phyloP scores from a whole-genome alignment of 495 filamentous ascomycete species.

The Aspergillus avenaceus region DNA sequence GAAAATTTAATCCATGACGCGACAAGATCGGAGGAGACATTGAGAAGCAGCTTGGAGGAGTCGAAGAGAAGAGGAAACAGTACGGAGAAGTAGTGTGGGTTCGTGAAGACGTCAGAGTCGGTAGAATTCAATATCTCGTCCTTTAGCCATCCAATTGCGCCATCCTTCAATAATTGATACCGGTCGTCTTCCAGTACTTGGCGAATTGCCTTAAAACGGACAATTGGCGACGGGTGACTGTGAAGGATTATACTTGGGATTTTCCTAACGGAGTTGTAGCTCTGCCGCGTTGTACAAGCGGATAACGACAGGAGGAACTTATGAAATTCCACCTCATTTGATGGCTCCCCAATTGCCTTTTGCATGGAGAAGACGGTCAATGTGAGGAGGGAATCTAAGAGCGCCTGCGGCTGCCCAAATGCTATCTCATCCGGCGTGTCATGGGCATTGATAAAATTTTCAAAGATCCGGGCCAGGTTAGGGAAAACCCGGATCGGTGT shows the following conservation, averaged over 20 bases:
- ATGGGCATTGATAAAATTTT: constrained; percentile 54
- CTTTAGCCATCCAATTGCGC: constrained; percentile 82
- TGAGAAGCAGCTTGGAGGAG: constrained; percentile 16
- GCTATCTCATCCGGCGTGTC: constrained; percentile 34
- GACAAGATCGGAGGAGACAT: constrained; percentile 27
- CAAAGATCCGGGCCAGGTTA: constrained; percentile 54
- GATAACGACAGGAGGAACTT: constrained; percentile 56
- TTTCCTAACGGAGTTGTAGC: constrained; percentile 66
- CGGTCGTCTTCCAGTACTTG: constrained; percentile 74
- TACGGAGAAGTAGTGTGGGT: constrained; percentile 50
- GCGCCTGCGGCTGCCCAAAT: constrained; percentile 38
- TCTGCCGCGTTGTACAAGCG: constrained; percentile 63
- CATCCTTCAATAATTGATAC: constrained; percentile 71
- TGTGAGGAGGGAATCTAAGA: constrained; percentile 38
- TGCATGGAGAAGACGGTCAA: constrained; percentile 30
- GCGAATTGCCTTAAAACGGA: constrained; percentile 70
- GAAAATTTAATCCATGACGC: constrained; percentile 35
- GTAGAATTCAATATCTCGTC: constrained; percentile 65
- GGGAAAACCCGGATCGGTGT: constrained; percentile 57
- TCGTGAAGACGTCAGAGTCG: constrained; percentile 23
- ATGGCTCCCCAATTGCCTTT: constrained; percentile 16
- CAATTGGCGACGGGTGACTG: constrained; percentile 65
- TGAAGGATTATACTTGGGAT: constrained; percentile 72
- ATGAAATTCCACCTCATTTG: constrained; percentile 30
- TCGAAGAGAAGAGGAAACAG: constrained; percentile 37